Evolutionary conservation across 2,329 filamentous ascomycete species (phyloP).

Genomic region (Orbilia brochopaga): DNA sequence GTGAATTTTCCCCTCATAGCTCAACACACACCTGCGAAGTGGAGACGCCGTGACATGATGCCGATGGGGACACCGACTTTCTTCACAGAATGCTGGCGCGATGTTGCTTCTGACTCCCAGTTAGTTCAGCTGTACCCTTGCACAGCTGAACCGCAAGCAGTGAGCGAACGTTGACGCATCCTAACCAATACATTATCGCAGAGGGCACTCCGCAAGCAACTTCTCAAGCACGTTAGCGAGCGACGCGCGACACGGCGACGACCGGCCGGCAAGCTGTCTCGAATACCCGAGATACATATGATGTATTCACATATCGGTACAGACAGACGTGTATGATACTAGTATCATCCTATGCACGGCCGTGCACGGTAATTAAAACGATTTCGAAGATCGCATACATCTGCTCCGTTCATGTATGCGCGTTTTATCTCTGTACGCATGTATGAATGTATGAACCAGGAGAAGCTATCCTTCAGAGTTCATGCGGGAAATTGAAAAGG

Average conservation of each 20-base stretch:
- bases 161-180: conserved; percentile 40
- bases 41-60: conserved; percentile 4
- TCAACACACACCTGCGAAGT: background rate
- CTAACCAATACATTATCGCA: conserved; percentile 25
- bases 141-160: conserved; percentile 36
- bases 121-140: conserved; percentile 26
- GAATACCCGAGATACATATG: conserved; percentile 7
- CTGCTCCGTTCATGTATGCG: no score
- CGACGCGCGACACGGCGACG: conserved; percentile 17
- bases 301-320: background rate
- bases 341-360: conserved; percentile 1
- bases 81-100: conserved; percentile 13
- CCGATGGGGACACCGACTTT: conserved; percentile 6
- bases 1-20: no score
- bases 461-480: background rate
- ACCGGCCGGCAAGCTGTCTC: conserved; percentile 22
- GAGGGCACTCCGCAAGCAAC: conserved; percentile 4
- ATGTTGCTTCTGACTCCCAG: conserved; percentile 38
- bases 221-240: conserved; percentile 10
- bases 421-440: no score
- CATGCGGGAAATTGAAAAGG: conserved; percentile 47
- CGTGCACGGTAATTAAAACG: no score
- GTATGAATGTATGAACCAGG: background rate
- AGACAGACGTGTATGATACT: conserved; percentile 14
- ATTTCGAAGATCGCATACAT: no score